phyloP scores from a whole-genome alignment of 768 basidiomycete species.

The Clathrus columnatus region DNA sequence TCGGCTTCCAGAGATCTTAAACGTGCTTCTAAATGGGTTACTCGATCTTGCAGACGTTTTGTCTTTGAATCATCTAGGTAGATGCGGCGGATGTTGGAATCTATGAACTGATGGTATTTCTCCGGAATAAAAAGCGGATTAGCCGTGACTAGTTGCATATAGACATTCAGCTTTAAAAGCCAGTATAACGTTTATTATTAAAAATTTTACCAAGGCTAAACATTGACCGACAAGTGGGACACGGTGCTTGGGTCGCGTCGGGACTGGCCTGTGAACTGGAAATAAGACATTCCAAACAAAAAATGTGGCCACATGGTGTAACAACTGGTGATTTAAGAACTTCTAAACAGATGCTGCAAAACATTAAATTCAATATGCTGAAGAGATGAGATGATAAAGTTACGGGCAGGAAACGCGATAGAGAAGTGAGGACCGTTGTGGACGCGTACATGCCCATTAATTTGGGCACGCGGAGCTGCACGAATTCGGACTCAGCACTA shows the following conservation, averaged over 20 bases:
- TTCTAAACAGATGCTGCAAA: conserved; percentile 24
- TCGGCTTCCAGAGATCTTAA: conserved; percentile 31
- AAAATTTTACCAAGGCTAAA: conserved; percentile 21
- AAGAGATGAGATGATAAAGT: background rate
- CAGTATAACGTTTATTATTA: background rate
- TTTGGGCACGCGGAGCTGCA: too few relatives aligned
- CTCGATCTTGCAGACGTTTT: conserved; percentile 21
- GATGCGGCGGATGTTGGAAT: conserved; percentile 40
- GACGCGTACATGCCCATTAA: conserved; percentile 4
- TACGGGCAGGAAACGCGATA: too few relatives aligned
- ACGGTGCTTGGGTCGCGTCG: conserved; percentile 21
- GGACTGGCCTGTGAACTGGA: conserved; percentile 19
- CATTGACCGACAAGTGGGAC: conserved; percentile 23
- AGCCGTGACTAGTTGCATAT: conserved; percentile 16
- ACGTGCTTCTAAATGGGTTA: conserved; percentile 30
- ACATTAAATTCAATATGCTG: background rate
- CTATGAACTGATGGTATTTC: conserved; percentile 40
- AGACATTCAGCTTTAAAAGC: background rate
- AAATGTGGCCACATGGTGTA: conserved; percentile 26
- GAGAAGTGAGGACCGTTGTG: background rate
- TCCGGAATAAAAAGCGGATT: conserved; percentile 38
- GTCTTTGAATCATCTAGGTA: conserved; percentile 30
- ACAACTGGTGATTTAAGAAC: conserved; percentile 21
- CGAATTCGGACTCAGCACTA: too few relatives aligned
- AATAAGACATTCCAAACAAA: conserved; percentile 23